Percentiles rank a stretch among this genome's conserved stretches.
Conservation (phyloP, 768 basidiomycete genomes). For the Leccinum variicolor region DNA sequence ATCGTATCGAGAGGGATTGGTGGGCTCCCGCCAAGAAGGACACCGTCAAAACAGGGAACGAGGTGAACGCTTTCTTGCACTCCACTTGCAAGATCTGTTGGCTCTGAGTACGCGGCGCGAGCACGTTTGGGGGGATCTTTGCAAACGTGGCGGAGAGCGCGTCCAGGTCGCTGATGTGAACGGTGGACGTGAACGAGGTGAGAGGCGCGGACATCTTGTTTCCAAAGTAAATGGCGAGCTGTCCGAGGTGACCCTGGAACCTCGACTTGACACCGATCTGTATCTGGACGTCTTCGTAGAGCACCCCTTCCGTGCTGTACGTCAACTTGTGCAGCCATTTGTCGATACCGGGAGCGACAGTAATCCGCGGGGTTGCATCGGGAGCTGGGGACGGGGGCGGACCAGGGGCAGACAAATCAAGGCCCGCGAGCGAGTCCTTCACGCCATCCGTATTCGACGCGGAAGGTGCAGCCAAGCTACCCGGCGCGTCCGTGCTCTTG, state of each 20-base stretch:
- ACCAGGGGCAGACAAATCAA: slow-evolving; percentile 54
- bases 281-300: slow-evolving; percentile 94
- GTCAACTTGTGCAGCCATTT: slow-evolving; percentile 87
- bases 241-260: slow-evolving; percentile 92
- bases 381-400: slow-evolving; percentile 13
- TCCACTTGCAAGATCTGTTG: slow-evolving; percentile 94
- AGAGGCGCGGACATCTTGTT: slow-evolving; percentile 92
- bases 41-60: slow-evolving; percentile 74
- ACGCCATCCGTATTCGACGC: slow-evolving; percentile 48
- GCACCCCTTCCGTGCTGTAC: slow-evolving; percentile 77
- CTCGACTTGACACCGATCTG: slow-evolving; percentile 96
- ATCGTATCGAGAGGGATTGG: slow-evolving; percentile 75
- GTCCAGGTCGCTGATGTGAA: slow-evolving; percentile 69
- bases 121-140: slow-evolving; percentile 83
- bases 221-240: slow-evolving; percentile 91
- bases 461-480: slow-evolving; percentile 36
- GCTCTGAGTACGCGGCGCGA: slow-evolving; percentile 80
- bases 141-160: slow-evolving; percentile 82
- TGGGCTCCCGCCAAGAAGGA: slow-evolving; percentile 93
- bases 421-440: slow-evolving; percentile 75
- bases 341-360: slow-evolving; percentile 69
- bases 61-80: slow-evolving; percentile 83
- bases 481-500: slow-evolving; percentile 30
- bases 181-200: slow-evolving; percentile 83
- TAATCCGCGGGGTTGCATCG: slow-evolving; percentile 48